Conservation (phyloP, 352 stramenopile genomes). For the Globisporangium paddicum region DNA sequence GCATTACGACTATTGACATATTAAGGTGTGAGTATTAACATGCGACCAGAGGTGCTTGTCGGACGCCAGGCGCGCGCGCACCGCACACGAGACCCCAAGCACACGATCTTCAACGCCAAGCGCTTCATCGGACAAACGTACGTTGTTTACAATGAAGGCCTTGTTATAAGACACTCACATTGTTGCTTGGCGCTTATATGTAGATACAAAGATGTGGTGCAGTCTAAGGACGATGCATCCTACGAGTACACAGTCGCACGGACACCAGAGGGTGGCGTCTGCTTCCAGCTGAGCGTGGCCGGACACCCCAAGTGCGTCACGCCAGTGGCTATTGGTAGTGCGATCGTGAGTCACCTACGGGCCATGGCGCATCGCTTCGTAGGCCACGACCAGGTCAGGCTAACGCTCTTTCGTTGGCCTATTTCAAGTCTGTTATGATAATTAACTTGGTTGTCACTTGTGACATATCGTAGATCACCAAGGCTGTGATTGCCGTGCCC, state of each 20-base stretch:
- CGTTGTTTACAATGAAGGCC: neutral
- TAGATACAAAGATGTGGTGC: slow-evolving; percentile 28
- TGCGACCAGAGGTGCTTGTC: slow-evolving; percentile 30
- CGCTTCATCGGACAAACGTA: slow-evolving; percentile 61
- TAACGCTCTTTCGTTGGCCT: neutral
- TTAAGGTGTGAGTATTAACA: neutral
- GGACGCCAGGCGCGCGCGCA: slow-evolving; percentile 41
- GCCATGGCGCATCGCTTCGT: slow-evolving; percentile 46
- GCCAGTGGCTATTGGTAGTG: slow-evolving; percentile 35
- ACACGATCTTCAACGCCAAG: slow-evolving; percentile 79
- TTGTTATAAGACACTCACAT: neutral
- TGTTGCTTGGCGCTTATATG: neutral
- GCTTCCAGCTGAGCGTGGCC: slow-evolving; percentile 35
- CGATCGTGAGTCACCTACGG: slow-evolving; percentile 40
- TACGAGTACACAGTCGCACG: slow-evolving; percentile 45
- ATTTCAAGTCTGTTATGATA: neutral
- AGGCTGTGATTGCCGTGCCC: slow-evolving; percentile 87
- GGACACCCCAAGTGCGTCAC: slow-evolving; percentile 42
- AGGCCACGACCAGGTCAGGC: slow-evolving; percentile 45
- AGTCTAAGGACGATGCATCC: slow-evolving; percentile 16
- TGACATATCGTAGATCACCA: slow-evolving; percentile 43
- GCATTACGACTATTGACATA: too few relatives aligned
- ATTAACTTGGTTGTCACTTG: neutral
- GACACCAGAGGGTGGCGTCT: slow-evolving; percentile 23
- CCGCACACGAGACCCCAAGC: slow-evolving; percentile 41